Evolutionary conservation across 371 early-diverging fungal species (phyloP).

Genomic region (Rhizopus delemar): DNA sequence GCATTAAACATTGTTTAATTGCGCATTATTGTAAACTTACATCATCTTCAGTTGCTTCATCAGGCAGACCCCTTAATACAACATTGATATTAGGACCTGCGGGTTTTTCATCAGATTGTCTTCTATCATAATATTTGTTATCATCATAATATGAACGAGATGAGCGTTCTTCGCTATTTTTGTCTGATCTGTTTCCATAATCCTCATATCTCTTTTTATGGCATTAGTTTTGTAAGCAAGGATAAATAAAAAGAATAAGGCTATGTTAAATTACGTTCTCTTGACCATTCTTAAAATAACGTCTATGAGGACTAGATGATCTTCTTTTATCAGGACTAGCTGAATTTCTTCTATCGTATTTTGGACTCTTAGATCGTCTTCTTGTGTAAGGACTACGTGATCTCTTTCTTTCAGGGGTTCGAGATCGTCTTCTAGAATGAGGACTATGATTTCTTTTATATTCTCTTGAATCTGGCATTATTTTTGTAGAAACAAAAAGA

Average conservation of each 20-base stretch:
- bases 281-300: not conserved
- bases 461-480: too few relatives aligned
- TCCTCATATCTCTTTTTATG: slow-evolving; percentile 2
- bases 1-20: too few relatives aligned
- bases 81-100: slow-evolving; percentile 50
- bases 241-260: too few relatives aligned
- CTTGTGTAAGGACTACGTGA: slow-evolving; percentile 19
- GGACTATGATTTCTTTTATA: not conserved
- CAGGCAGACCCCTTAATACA: slow-evolving; percentile 49
- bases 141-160: slow-evolving; percentile 6
- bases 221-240: not conserved
- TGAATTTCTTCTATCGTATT: too few relatives aligned
- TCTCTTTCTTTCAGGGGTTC: slow-evolving; percentile 10
- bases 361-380: not conserved
- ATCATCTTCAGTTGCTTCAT: slow-evolving; percentile 40
- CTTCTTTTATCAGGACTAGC: not conserved
- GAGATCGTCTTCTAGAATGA: not conserved
- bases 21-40: slow-evolving; percentile 23
- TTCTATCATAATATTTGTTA: slow-evolving; percentile 7
- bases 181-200: not conserved
- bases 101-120: slow-evolving; percentile 5
- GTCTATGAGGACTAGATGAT: slow-evolving; percentile 1
- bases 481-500: too few relatives aligned
- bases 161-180: not conserved
- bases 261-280: not conserved